Evolutionary conservation across 2,329 filamentous ascomycete genomes (phyloP), one percentile per base, ranked within the genome.

Genomic region (Aspergillus pseudoterreus): DNA sequence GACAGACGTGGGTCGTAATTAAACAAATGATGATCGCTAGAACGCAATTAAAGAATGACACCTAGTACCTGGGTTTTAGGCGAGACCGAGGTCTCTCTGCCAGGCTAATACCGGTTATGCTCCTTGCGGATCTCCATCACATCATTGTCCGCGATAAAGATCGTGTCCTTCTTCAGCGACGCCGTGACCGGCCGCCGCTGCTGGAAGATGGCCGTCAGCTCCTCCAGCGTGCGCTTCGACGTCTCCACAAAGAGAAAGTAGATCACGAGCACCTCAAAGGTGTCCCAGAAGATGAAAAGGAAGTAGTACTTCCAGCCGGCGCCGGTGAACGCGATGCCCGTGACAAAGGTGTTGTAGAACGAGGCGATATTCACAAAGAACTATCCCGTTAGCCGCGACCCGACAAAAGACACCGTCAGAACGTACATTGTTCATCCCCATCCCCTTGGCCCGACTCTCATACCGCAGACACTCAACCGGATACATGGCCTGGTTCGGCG

Each of bases 281-380:
- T 48, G 35, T 64, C 63, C 68, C 66, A 70, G 43, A 62, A 64
- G 42, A 70, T 63, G 59, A 81, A 82, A 21, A 74, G 59, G 49
- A 83, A 80, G 60, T 82, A 82, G 0, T 78, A 80, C 56, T 75
- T 75, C 79, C 78, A 83, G 1, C 72, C 74, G 47, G 81, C 80
- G 43, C 73, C 70, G 33, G 75, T 67, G 45, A 82, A 70, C 3
- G 76, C 73, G 2, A 82, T 75, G 0, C 59, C 61, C 0, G 61
- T 63, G 2, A 75, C 76, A 60, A 74, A 79, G 15, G 76, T 78
- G 61, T 80, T 80, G 48, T 79, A 67, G 36, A 79, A 68, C 36
- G 71, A 75, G 21, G 72, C 76, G 48, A 74, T 71, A 53, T 75
- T 76, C 64, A 74, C 75, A 63, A 68, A 75, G 59, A 71, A 73